Evolutionary conservation across 352 stramenopile species (phyloP).

Genomic region (Phytophthora sp.): DNA sequence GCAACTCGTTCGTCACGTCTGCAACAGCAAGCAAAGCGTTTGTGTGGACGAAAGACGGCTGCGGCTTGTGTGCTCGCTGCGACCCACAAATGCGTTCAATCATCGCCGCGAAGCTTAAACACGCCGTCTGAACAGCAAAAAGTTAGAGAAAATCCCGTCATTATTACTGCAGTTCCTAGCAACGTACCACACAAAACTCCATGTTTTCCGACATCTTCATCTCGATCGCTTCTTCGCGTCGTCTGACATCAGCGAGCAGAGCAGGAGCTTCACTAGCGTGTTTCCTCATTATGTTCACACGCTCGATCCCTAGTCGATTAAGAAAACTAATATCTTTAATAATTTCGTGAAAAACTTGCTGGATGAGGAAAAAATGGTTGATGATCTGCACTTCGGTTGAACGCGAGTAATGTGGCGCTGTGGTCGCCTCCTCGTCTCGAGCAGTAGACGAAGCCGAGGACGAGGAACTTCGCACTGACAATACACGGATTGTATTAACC

Average conservation of each 20-base stretch:
- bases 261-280: not conserved
- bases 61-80: not conserved
- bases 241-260: slow-evolving; percentile 8
- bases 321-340: slow-evolving; percentile 56
- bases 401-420: slow-evolving; percentile 1
- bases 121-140: slow-evolving; percentile 17
- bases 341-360: slow-evolving; percentile 49
- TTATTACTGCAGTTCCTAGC: not conserved
- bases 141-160: not conserved
- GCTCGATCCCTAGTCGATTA: slow-evolving; percentile 43
- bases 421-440: not conserved
- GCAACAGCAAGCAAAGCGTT: slow-evolving; percentile 24
- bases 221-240: slow-evolving; percentile 28
- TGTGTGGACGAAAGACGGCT: slow-evolving; percentile 5
- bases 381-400: slow-evolving; percentile 44
- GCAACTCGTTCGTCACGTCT: slow-evolving; percentile 12
- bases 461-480: not conserved
- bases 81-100: slow-evolving; percentile 22
- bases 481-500: not conserved
- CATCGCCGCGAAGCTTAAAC: slow-evolving; percentile 26
- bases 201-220: slow-evolving; percentile 48
- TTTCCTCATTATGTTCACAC: slow-evolving; percentile 22
- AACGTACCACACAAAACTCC: slow-evolving; percentile 46
- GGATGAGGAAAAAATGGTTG: slow-evolving; percentile 53
- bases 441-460: not conserved